Evolutionary conservation across 2,329 filamentous ascomycete species (phyloP).

Genomic region (Aaosphaeria arxii): DNA sequence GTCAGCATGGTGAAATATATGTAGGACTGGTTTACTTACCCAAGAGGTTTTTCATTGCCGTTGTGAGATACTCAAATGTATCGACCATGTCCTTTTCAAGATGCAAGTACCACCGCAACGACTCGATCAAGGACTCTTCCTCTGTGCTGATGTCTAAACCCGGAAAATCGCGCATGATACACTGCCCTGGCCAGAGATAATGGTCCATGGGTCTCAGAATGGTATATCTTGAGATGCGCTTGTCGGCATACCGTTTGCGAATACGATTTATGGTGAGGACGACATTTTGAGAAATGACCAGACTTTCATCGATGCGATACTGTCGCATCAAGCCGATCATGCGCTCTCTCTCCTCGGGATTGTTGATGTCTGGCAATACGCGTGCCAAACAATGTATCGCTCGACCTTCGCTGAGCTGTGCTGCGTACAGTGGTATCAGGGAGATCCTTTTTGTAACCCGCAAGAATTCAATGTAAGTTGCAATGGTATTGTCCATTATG

Average conservation of each 20-base stretch:
- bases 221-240: conserved; percentile 31
- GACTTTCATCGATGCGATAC: conserved; percentile 67
- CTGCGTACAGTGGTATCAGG: conserved; percentile 83
- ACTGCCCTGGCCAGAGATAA: conserved; percentile 54
- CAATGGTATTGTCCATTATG: conserved; percentile 70
- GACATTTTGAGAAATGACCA: conserved; percentile 71
- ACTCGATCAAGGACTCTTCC: conserved; percentile 72
- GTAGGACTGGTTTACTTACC: conserved; percentile 56
- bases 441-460: conserved; percentile 70
- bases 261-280: conserved; percentile 30
- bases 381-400: conserved; percentile 70
- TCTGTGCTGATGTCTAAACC: conserved; percentile 51
- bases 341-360: conserved; percentile 61
- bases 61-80: conserved; percentile 67
- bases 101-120: conserved; percentile 80
- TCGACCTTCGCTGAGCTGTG: conserved; percentile 65
- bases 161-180: conserved; percentile 70
- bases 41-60: conserved; percentile 79
- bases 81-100: conserved; percentile 59
- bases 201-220: conserved; percentile 51
- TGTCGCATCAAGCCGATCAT: conserved; percentile 73
- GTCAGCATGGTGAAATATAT: conserved; percentile 10
- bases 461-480: conserved; percentile 78
- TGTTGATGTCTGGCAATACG: conserved; percentile 71
- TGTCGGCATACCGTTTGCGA: conserved; percentile 7